Evolutionary conservation across 208 protist genomes (phyloP), one percentile per base, ranked within the genome.

Genomic region (Leptomonas pyrrhocoris): DNA sequence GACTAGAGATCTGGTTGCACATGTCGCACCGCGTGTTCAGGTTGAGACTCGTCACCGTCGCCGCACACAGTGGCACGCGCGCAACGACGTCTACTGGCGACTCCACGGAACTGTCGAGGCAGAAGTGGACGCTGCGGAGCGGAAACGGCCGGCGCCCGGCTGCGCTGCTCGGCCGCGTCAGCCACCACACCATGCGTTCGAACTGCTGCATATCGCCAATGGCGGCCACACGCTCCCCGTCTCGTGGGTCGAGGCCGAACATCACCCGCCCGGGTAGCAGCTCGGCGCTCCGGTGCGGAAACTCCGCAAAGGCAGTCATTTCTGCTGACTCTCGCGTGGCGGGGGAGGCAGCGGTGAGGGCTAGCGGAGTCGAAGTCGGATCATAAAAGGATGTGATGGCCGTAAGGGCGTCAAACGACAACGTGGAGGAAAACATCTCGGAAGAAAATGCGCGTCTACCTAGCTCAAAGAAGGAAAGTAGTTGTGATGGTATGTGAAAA

Each of bases 1-100:
- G 71, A 30, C 71, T 77, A 15, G 63, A 66, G 25, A 77, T 69
- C 43, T 66, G 54, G 59, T 69, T 77, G 62, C 60, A 50, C 21
- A 15, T 55, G 48, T 77, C 71, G 49, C 63, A 55, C n/a, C 71
- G 71, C 7, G 55, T 50, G 69, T 69, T 79, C 16, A 79, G 36
- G 28, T 73, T 69, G 3, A 79, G 34, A 23, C 51, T 70, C 8
- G 45, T 56, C 25, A 79, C 67, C 15, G 74, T 79, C 23, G 65
- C 40, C 2, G 64, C 68, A 50, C 74, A 74, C 18, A 70, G 45
- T 16, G 67, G 74, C n/a, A 79, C 60, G 8, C 63, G 74, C 12
- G 68, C 62, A 19, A 77, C 45, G n/a, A 70, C 28, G 43, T 77
- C 71, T 12, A 77, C 63, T 2, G 57, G 48, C 15, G 50, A 38